Evolutionary conservation across 768 basidiomycete genomes (phyloP), one percentile per base, ranked within the genome.

Genomic region (Gyrodon lividus): DNA sequence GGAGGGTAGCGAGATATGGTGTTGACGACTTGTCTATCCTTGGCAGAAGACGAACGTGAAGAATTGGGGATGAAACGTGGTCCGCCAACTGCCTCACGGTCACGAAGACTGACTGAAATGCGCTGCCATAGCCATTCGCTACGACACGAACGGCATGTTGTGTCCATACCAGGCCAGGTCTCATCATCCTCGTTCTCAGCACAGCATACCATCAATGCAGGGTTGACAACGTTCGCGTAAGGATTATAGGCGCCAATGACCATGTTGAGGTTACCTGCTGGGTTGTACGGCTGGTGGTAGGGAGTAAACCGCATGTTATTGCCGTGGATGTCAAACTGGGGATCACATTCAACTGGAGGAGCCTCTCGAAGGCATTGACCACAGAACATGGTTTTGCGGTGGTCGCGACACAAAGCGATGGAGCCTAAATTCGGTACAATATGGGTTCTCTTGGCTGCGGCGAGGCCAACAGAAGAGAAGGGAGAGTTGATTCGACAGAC

Each of bases 141-240:
- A 31, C 88, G 77, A 64, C 89, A 91, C 41, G 68, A 69, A 35
- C 81, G 76, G 64, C 88, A 91, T 7, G 88, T 89, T 2, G 84
- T 74, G 26, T 83, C 80, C 10, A 86, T 76, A 6, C 74, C 74
- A 0, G 83, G 81, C 78, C 84, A 89, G 0, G 79, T 77, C 12
- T 83, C 80, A 16, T 82, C 78, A 65, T 90, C 88, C 54, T 88
- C 87, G 60, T 89, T 89, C 60, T 87, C 86, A 4, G 78, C 69
- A 52, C 81, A 79, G 26, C 74, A 77, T 10, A 82, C 74, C 55
- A 71, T 68, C 35, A 65, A 51, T 5, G 65, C 58, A 23, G 67
- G 66, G 30, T 65, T 61, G 23, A 67, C 34, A 43, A 58, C 55
- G 13, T 53, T 53, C 1, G 55, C 48, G 24, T 67, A 68, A 13